A percentile compares a stretch with the other conserved stretches of the same genome.
These are phyloP conservation scores for Lycium barbarum DNA, from an alignment of 257 asterid genomes.

Conservation along the genomic window DNA sequence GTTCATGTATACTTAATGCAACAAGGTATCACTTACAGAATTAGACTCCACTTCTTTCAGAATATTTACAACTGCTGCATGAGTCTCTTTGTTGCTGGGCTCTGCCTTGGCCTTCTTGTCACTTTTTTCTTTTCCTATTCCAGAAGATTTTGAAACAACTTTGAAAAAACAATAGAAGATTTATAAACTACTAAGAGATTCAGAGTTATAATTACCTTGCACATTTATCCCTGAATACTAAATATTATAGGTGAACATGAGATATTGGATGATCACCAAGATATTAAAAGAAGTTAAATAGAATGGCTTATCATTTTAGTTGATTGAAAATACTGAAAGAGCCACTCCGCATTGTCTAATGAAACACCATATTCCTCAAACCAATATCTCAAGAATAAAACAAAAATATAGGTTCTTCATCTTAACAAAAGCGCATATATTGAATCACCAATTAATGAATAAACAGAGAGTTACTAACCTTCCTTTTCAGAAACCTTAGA, in stretches of 20 bases:
- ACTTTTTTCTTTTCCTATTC: constrained; percentile 56
- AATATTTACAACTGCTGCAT: constrained; percentile 57
- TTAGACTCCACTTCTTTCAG: constrained; percentile 89
- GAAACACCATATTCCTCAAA: background rate
- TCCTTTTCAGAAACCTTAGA: constrained; percentile 48
- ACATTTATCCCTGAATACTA: background rate
- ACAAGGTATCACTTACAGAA: constrained; percentile 57
- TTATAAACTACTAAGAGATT: background rate
- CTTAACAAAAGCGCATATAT: background rate
- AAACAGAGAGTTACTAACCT: constrained; percentile 1
- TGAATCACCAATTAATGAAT: background rate
- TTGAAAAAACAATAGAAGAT: constrained; percentile 18
- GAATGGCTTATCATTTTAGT: background rate
- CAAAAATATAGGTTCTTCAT: background rate
- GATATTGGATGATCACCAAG: background rate
- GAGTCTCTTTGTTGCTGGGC: constrained; percentile 76
- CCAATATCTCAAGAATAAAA: background rate
- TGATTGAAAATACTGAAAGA: background rate
- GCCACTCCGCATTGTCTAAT: background rate
- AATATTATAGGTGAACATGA: background rate
- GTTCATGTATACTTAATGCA: background rate
- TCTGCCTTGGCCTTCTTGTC: constrained; percentile 52
- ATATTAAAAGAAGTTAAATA: background rate
- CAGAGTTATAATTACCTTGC: background rate
- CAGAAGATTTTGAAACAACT: constrained; percentile 2